Evolutionary conservation across 306 rosid genomes (phyloP).

Genomic region (Trifolium pratense): DNA sequence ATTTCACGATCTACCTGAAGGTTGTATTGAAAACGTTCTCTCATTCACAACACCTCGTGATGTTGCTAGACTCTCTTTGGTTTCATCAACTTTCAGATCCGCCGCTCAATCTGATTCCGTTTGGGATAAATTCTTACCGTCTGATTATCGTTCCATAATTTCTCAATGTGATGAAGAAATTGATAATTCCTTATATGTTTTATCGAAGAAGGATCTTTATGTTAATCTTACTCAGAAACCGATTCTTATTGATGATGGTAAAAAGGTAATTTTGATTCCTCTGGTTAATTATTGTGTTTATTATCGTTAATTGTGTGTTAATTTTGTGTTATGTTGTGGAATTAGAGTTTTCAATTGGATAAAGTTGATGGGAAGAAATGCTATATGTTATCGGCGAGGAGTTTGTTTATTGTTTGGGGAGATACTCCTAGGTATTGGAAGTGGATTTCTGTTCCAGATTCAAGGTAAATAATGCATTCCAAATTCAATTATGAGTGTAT

Average conservation of each 20-base stretch:
- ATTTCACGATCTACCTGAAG: slow-evolving; percentile 63
- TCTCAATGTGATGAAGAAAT: slow-evolving; percentile 17
- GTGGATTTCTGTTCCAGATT: slow-evolving; percentile 50
- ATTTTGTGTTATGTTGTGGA: neutral
- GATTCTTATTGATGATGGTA: slow-evolving; percentile 62
- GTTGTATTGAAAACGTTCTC: slow-evolving; percentile 64
- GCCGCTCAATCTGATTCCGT: slow-evolving; percentile 80
- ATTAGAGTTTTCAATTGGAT: slow-evolving; percentile 75
- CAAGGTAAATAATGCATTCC: slow-evolving; percentile 37
- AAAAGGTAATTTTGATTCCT: slow-evolving; percentile 49
- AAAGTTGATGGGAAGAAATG: slow-evolving; percentile 70
- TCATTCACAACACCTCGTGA: slow-evolving; percentile 74
- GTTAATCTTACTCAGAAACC: slow-evolving; percentile 57
- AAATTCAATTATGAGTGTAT: neutral
- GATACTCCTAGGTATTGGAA: slow-evolving; percentile 77
- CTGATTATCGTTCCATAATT: slow-evolving; percentile 42
- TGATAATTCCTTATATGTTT: neutral
- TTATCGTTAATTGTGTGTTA: neutral
- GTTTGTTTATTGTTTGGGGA: slow-evolving; percentile 70
- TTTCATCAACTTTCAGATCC: slow-evolving; percentile 66
- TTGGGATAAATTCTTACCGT: slow-evolving; percentile 75
- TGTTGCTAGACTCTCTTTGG: slow-evolving; percentile 54
- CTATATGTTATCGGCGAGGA: slow-evolving; percentile 72
- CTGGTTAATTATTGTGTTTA: neutral
- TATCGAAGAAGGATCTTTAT: slow-evolving; percentile 66